Evolutionary conservation across 2,329 filamentous ascomycete genomes (phyloP), one percentile per base, ranked within the genome.

Genomic region (Massarina eburnea): DNA sequence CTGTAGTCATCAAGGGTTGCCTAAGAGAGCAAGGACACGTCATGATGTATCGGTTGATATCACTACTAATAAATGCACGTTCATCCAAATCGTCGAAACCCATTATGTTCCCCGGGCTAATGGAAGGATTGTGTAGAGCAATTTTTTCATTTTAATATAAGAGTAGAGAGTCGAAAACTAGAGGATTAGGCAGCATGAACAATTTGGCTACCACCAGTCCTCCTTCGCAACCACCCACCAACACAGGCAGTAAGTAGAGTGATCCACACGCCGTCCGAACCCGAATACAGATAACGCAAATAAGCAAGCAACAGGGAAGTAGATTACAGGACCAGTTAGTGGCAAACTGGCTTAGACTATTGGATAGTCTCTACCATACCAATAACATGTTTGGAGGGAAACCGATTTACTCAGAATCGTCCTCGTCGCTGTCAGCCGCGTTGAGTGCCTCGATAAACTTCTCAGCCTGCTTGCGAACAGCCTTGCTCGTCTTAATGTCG

Each of bases 401-500:
- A 29, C 39, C 38, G 35, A 40, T 38, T 44, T 62, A 66, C 52
- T 66, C 61, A 15, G 61, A 64, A 12, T 58, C 55, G 34, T 57
- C 54, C 26, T 59, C 57, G 15, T 85, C 83, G 54, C 80, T 83
- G 71, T 91, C 88, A 43, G 91, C 91, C 73, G 88, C 89, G 59
- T 89, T 83, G 47, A 97, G 89, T 92, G 91, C 97, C 62, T 85
- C 88, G 66, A 96, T 80, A 82, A 99, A 99, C 55, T 89, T 86
- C 78, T 95, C 88, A 43, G 94, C 91, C 56, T 89, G 88, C 80
- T 95, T 92, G 76, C 91, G 90, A 53, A 97, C 91, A 81, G 95
- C 95, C 80, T 91, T 92, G 76, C 90, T 95, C 51, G 85, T 91
- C 49, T 85, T 70, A 50, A 95, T 74, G 70, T 97, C 92, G 60